phyloP scores from a whole-genome alignment of 2,329 filamentous ascomycete genomes.

The Neonectria magnoliae region DNA sequence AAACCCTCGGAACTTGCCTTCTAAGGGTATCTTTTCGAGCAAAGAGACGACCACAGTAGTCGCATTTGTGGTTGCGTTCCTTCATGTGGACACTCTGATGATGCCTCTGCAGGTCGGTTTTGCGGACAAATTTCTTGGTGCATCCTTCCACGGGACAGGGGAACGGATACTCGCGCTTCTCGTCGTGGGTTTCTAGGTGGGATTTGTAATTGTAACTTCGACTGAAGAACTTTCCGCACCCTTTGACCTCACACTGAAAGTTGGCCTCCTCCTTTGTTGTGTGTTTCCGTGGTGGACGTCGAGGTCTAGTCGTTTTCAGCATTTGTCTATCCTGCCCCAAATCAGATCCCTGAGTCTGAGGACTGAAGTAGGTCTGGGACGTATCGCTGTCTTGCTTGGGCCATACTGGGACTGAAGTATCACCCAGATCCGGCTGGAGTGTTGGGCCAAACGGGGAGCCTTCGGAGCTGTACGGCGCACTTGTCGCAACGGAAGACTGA shows the following conservation, averaged over 20 bases:
- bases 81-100: slow-evolving; percentile 78
- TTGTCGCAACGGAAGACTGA: slow-evolving; percentile 29
- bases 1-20: slow-evolving; percentile 64
- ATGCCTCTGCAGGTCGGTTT: slow-evolving; percentile 77
- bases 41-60: slow-evolving; percentile 76
- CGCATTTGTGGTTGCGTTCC: slow-evolving; percentile 74
- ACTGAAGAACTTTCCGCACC: slow-evolving; percentile 83
- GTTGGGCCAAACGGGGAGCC: slow-evolving; percentile 32
- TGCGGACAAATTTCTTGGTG: slow-evolving; percentile 80
- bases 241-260: slow-evolving; percentile 72
- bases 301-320: slow-evolving; percentile 41
- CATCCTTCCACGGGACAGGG: slow-evolving; percentile 73
- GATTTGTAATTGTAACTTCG: slow-evolving; percentile 88
- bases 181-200: slow-evolving; percentile 86
- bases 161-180: slow-evolving; percentile 75
- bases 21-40: slow-evolving; percentile 84
- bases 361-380: slow-evolving; percentile 34
- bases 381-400: slow-evolving; percentile 41
- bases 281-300: slow-evolving; percentile 58
- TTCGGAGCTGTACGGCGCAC: slow-evolving; percentile 34
- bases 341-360: slow-evolving; percentile 35
- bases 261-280: slow-evolving; percentile 76
- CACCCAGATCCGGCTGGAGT: slow-evolving; percentile 30
- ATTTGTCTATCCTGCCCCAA: slow-evolving; percentile 35
- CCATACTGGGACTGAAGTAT: slow-evolving; percentile 31